A percentile compares a stretch with the other conserved stretches of the same genome.
phyloP scores from a whole-genome alignment of 2,329 filamentous ascomycete species.

The Colletotrichum spaethianum region DNA sequence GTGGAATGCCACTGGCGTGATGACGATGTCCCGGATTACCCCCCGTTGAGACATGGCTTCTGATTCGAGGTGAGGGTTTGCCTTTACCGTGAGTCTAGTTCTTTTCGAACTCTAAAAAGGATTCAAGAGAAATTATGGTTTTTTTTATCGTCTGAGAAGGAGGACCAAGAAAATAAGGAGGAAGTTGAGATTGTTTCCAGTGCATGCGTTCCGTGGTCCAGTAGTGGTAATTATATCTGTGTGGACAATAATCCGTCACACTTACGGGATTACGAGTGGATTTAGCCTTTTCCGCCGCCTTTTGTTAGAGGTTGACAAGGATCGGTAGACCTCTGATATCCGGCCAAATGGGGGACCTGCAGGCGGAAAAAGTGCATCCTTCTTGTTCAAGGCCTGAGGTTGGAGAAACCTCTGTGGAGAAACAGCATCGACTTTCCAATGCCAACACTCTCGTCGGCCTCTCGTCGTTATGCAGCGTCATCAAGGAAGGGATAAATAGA shows the following conservation, averaged over 20 bases:
- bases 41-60: conserved; percentile 46
- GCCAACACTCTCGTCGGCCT: conserved; percentile 38
- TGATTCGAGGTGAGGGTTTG: not conserved
- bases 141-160: not conserved
- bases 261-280: not conserved
- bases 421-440: not conserved
- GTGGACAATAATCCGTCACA: conserved; percentile 7
- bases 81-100: too few species aligned
- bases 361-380: conserved; percentile 31
- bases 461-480: not conserved
- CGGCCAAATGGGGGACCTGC: not conserved
- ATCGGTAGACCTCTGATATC: conserved; percentile 8
- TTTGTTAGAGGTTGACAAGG: conserved; percentile 1
- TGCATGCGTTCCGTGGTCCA: not conserved
- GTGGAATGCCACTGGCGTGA: conserved; percentile 60
- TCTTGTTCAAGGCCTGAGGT: not conserved
- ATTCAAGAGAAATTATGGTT: not conserved
- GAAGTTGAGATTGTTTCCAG: not conserved
- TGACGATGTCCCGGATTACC: conserved; percentile 55
- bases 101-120: too few species aligned
- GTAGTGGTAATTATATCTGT: too few species aligned
- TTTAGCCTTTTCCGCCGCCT: conserved; percentile 10
- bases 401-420: not conserved
- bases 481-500: too few species aligned
- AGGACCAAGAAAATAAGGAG: not conserved